phyloP scores from a whole-genome alignment of 1,284 basidiomycete genomes.

The Tremellales sp. region DNA sequence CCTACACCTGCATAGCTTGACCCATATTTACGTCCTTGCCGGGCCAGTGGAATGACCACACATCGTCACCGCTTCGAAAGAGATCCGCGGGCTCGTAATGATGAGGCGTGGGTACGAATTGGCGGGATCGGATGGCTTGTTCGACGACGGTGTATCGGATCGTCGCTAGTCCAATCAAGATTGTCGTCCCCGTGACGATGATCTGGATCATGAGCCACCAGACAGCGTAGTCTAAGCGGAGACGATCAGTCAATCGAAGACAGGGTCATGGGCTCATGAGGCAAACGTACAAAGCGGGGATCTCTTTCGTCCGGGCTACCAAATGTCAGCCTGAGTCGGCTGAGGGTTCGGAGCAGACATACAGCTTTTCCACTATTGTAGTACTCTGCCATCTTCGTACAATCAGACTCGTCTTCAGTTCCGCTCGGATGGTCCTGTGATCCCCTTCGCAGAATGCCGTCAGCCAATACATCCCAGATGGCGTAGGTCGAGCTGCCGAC shows the following conservation, averaged over 20 bases:
- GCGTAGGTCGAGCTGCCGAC: constrained; percentile 30
- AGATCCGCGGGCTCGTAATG: constrained; percentile 26
- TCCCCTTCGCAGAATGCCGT: constrained; percentile 12
- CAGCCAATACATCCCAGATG: constrained; percentile 28
- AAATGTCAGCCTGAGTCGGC: background rate
- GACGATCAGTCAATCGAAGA: background rate
- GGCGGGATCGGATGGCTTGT: constrained; percentile 27
- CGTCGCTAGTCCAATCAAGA: constrained; percentile 17
- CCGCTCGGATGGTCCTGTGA: background rate
- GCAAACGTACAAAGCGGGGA: background rate
- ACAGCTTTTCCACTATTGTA: background rate
- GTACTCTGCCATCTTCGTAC: constrained; percentile 6
- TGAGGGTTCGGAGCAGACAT: background rate
- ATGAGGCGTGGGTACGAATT: constrained; percentile 26
- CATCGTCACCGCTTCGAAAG: too few relatives aligned
- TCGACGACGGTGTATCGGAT: constrained; percentile 21
- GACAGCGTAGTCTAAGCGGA: constrained; percentile 20
- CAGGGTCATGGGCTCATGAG: background rate
- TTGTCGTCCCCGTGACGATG: constrained; percentile 2
- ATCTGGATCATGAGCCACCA: constrained; percentile 21
- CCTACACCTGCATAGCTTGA: too few relatives aligned
- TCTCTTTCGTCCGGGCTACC: background rate
- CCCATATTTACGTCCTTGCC: too few relatives aligned
- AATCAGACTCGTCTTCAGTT: constrained; percentile 11
- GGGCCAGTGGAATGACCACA: too few relatives aligned